A percentile compares a stretch with the other conserved stretches of the same genome.
These are phyloP conservation scores for Phytopythium kandeliae DNA, from an alignment of 352 stramenopile genomes.

Conservation along the genomic window DNA sequence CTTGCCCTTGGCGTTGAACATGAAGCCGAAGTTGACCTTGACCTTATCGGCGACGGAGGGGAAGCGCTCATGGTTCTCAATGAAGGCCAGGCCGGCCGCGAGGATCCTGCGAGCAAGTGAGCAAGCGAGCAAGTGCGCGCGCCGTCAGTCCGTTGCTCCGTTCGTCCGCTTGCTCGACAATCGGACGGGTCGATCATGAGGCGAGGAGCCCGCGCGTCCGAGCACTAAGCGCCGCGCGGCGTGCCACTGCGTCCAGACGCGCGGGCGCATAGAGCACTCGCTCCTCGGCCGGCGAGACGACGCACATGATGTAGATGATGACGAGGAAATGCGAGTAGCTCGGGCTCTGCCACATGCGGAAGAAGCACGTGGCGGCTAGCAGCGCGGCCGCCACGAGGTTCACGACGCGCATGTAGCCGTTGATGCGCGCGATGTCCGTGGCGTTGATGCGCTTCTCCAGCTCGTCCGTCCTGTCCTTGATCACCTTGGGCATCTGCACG, in stretches of 20 bases:
- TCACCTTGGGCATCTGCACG: constrained; percentile 52
- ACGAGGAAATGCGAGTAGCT: constrained; percentile 85
- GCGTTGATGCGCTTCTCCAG: constrained; percentile 59
- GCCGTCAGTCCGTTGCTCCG: too few species aligned
- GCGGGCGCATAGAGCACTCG: constrained; percentile 7
- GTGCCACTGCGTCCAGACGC: background rate
- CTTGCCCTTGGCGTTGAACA: constrained; percentile 83
- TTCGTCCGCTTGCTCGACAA: too few species aligned
- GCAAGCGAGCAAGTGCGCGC: too few species aligned
- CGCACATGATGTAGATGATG: constrained; percentile 77
- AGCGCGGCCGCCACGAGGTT: constrained; percentile 62
- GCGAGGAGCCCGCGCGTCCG: too few species aligned
- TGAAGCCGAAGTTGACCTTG: constrained; percentile 87
- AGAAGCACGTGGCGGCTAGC: constrained; percentile 66
- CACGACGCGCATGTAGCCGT: constrained; percentile 81
- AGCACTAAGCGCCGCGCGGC: background rate
- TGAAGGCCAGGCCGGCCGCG: constrained; percentile 58
- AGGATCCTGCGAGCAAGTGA: constrained; percentile 37
- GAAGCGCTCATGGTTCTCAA: constrained; percentile 85
- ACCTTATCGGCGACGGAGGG: constrained; percentile 68
- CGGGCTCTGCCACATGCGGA: constrained; percentile 66
- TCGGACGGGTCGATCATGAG: too few species aligned
- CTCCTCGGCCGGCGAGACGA: background rate
- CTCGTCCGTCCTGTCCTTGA: constrained; percentile 70
- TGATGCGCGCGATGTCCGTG: constrained; percentile 82